phyloP scores from a whole-genome alignment of 305 asterid species.

The Striga hermonthica region DNA sequence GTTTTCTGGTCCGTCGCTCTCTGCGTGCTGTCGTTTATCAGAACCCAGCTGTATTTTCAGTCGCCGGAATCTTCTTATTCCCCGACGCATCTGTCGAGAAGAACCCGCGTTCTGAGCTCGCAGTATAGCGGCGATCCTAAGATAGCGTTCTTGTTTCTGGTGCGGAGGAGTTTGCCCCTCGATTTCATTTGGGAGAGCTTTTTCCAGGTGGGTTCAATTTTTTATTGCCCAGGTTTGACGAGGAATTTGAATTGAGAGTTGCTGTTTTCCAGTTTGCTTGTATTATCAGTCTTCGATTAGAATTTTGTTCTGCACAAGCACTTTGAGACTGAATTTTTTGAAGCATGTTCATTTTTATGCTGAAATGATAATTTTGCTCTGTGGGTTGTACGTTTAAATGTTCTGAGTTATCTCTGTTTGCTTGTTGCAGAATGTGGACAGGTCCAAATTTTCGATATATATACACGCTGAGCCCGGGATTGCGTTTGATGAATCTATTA shows the following conservation, averaged over 20 bases:
- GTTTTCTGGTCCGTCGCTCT: conserved; percentile 45
- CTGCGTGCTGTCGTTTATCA: conserved; percentile 55
- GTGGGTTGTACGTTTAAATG: too few relatives aligned
- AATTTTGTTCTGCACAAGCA: too few relatives aligned
- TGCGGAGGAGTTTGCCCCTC: conserved; percentile 67
- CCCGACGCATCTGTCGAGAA: conserved; percentile 36
- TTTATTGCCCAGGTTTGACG: background rate
- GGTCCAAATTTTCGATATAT: conserved; percentile 57
- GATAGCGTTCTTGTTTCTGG: conserved; percentile 71
- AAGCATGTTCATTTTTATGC: too few relatives aligned
- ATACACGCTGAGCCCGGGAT: conserved; percentile 88
- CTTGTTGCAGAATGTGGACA: conserved; percentile 66
- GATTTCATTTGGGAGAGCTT: conserved; percentile 89
- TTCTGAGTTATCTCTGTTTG: background rate
- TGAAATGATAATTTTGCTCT: too few relatives aligned
- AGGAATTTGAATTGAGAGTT: background rate
- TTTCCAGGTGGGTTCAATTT: conserved; percentile 57
- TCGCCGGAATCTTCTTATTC: conserved; percentile 28
- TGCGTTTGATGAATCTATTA: conserved; percentile 73
- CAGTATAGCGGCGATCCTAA: conserved; percentile 57
- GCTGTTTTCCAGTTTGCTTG: too few relatives aligned
- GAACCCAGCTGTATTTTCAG: conserved; percentile 60
- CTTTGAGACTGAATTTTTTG: too few relatives aligned
- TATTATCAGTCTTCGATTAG: background rate
- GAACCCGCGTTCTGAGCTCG: conserved; percentile 39